These are phyloP conservation scores for Nicotiana noctiflora DNA, from an alignment of 257 asterid genomes.

Conservation along the genomic window DNA sequence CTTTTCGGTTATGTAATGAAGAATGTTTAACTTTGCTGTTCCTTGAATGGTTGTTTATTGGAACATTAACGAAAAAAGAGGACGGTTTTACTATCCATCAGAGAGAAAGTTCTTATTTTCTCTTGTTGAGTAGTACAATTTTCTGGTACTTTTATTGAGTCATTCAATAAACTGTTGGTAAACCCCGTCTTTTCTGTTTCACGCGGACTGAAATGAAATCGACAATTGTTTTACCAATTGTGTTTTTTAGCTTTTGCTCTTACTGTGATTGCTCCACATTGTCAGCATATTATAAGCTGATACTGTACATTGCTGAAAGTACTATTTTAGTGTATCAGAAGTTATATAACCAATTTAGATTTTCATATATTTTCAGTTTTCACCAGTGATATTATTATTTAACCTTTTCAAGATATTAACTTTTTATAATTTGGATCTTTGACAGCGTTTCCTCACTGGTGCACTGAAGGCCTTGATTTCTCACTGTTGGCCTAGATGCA, in stretches of 20 bases:
- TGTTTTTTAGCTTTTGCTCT: neutral
- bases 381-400: neutral
- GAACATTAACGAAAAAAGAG: neutral
- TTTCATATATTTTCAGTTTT: neutral
- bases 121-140: neutral
- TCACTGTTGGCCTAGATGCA: conserved; percentile 35
- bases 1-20: neutral
- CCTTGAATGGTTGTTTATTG: neutral
- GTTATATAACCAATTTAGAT: neutral
- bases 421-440: neutral
- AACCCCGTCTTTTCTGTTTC: neutral
- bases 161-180: neutral
- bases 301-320: neutral
- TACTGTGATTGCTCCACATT: neutral
- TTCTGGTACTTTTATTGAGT: neutral
- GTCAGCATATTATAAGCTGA: neutral
- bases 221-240: neutral
- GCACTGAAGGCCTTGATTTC: neutral
- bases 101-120: neutral
- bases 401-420: neutral
- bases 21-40: neutral
- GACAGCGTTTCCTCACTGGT: neutral
- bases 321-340: neutral
- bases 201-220: neutral
- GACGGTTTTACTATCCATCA: neutral